Conservation (phyloP, 495 filamentous ascomycete genomes). For the Stereocaulon alpinum region DNA sequence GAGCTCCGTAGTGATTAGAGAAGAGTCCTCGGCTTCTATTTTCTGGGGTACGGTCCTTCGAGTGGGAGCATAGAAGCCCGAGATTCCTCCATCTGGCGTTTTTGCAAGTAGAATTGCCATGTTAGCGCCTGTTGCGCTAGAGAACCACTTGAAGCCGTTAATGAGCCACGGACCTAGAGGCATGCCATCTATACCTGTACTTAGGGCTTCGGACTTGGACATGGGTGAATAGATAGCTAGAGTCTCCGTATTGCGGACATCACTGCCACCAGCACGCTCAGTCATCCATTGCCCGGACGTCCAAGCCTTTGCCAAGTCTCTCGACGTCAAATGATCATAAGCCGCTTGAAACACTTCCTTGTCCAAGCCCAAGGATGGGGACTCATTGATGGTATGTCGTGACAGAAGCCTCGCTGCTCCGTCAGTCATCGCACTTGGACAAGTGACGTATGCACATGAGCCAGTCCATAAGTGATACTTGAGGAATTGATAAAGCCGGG, state of each 20-base stretch:
- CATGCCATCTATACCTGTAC: slow-evolving; percentile 27
- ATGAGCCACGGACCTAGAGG: slow-evolving; percentile 51
- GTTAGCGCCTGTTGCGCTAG: slow-evolving; percentile 60
- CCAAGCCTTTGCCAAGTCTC: slow-evolving; percentile 51
- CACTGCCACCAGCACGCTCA: slow-evolving; percentile 62
- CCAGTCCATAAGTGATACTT: slow-evolving; percentile 56
- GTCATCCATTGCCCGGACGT: slow-evolving; percentile 85
- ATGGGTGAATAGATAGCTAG: slow-evolving; percentile 34
- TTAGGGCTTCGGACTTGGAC: slow-evolving; percentile 8
- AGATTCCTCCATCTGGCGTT: slow-evolving; percentile 43
- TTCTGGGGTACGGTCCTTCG: slow-evolving; percentile 32
- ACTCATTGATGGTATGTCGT: slow-evolving; percentile 34
- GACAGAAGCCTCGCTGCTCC: slow-evolving; percentile 53
- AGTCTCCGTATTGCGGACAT: slow-evolving; percentile 64
- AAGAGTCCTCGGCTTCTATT: slow-evolving; percentile 21
- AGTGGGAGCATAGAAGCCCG: slow-evolving; percentile 59
- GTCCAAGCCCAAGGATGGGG: slow-evolving; percentile 19
- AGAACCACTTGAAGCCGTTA: slow-evolving; percentile 70
- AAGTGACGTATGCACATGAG: slow-evolving; percentile 51
- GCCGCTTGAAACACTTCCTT: slow-evolving; percentile 40
- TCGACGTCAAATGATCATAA: slow-evolving; percentile 42
- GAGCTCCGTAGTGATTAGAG: slow-evolving; percentile 33
- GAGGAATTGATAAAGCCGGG: slow-evolving; percentile 43
- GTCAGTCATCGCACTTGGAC: slow-evolving; percentile 62
- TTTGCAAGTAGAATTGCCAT: slow-evolving; percentile 63